These are phyloP conservation scores for Parathielavia appendiculata DNA, from an alignment of 495 filamentous ascomycete genomes.

Conservation along the genomic window DNA sequence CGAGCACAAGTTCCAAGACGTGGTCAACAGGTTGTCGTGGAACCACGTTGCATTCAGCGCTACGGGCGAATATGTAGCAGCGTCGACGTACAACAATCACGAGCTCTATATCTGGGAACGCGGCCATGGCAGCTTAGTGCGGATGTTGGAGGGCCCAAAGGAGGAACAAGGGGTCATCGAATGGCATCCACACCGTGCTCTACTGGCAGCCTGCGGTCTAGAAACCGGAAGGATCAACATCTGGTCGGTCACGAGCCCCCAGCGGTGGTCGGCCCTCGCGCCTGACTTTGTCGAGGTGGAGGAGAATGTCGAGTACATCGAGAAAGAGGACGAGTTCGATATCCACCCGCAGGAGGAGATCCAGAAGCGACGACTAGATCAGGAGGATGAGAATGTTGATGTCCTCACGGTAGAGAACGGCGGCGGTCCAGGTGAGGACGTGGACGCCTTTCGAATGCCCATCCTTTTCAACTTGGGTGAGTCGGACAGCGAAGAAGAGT, in stretches of 20 bases:
- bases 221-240: slow-evolving; percentile 86
- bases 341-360: slow-evolving; percentile 94
- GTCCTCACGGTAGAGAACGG: slow-evolving; percentile 68
- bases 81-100: slow-evolving; percentile 92
- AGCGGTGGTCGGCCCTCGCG: slow-evolving; percentile 93
- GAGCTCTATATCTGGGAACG: slow-evolving; percentile 99
- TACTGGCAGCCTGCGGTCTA: slow-evolving; percentile 83
- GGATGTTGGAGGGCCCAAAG: slow-evolving; percentile 91
- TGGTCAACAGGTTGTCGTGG: slow-evolving; percentile 90
- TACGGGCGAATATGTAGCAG: slow-evolving; percentile 86
- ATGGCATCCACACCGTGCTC: slow-evolving; percentile 89
- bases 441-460: slow-evolving; percentile 74
- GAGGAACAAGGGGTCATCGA: slow-evolving; percentile 93
- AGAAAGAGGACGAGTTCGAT: slow-evolving; percentile 95
- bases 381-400: slow-evolving; percentile 82
- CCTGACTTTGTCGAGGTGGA: slow-evolving; percentile 97
- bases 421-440: slow-evolving; percentile 54
- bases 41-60: slow-evolving; percentile 92
- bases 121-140: slow-evolving; percentile 83
- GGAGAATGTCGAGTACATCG: slow-evolving; percentile 94
- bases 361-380: slow-evolving; percentile 79
- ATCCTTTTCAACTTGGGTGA: slow-evolving; percentile 77
- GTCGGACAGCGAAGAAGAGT: slow-evolving; percentile 77
- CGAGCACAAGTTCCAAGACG: slow-evolving; percentile 97
- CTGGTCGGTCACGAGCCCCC: slow-evolving; percentile 87